A percentile compares a stretch with the other conserved stretches of the same genome.
phyloP scores from a whole-genome alignment of 2,329 filamentous ascomycete species.

The Fusarium virguliforme region DNA sequence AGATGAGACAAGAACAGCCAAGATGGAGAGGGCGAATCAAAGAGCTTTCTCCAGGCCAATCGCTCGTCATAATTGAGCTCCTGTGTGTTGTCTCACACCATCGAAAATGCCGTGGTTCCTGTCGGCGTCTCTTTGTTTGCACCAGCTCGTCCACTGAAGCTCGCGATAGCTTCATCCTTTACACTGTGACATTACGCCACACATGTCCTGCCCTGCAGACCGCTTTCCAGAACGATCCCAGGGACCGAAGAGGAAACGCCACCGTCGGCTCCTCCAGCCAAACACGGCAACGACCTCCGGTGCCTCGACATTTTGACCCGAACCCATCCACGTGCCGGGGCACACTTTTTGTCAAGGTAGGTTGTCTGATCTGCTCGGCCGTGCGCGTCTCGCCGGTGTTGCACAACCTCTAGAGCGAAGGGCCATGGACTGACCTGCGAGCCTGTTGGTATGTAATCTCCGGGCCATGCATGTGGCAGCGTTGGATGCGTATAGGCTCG shows the following conservation, averaged over 20 bases:
- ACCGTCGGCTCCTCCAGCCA: constrained; percentile 19
- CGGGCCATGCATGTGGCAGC: constrained; percentile 8
- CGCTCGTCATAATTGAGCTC: background rate
- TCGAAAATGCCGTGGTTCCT: background rate
- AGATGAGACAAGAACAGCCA: constrained; percentile 20
- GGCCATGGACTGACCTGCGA: constrained; percentile 16
- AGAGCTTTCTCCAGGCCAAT: background rate
- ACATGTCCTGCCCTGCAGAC: constrained; percentile 3
- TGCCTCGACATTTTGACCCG: constrained; percentile 22
- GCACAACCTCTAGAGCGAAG: constrained; percentile 23
- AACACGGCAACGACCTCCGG: background rate
- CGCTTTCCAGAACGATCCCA: constrained; percentile 4
- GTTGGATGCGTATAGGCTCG: constrained; percentile 11
- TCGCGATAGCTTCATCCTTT: constrained; percentile 33
- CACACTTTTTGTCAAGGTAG: constrained; percentile 16
- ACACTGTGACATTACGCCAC: constrained; percentile 19
- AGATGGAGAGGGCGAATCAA: background rate
- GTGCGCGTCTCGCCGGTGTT: constrained; percentile 28
- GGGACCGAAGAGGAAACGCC: constrained; percentile 3
- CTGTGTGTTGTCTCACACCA: background rate
- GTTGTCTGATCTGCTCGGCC: constrained; percentile 14
- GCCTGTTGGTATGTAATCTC: constrained; percentile 29
- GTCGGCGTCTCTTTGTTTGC: background rate
- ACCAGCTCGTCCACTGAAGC: background rate
- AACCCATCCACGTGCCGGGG: constrained; percentile 25